Conservation (phyloP, 306 rosid species). For the Prunus kanzakura region DNA sequence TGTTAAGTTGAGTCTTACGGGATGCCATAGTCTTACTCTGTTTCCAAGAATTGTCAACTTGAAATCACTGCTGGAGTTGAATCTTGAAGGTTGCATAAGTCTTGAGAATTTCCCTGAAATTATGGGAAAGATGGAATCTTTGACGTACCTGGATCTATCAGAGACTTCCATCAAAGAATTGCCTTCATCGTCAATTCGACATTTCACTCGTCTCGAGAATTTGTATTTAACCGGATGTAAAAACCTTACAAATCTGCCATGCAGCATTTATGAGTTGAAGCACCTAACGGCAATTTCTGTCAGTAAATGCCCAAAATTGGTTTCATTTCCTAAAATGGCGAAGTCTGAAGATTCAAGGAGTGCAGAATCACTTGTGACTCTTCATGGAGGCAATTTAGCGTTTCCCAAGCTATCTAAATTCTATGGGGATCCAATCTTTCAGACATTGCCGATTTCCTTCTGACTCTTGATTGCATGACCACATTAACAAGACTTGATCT, state of each 20-base stretch:
- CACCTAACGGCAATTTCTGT: not conserved
- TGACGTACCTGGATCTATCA: not conserved
- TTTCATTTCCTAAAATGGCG: not conserved
- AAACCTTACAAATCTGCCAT: not conserved
- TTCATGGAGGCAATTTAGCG: not conserved
- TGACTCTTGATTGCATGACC: not conserved
- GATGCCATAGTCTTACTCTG: not conserved
- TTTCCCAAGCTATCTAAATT: not conserved
- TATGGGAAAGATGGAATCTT: not conserved
- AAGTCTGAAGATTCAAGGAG: not conserved
- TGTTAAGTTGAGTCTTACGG: not conserved
- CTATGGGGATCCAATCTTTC: not conserved
- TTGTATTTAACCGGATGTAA: not conserved
- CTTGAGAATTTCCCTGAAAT: not conserved
- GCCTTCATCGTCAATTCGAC: not conserved
- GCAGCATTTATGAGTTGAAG: not conserved
- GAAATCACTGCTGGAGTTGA: not conserved
- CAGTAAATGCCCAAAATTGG: not conserved
- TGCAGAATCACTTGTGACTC: not conserved
- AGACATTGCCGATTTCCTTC: not conserved
- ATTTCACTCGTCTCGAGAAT: not conserved
- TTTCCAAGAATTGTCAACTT: not conserved
- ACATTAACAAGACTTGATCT: not conserved
- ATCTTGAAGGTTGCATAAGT: fast-evolving
- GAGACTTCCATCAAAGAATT: not conserved